Percentiles rank a stretch among this genome's conserved stretches.
phyloP scores from a whole-genome alignment of 305 asterid species.

The Solanum aculeatissimum region DNA sequence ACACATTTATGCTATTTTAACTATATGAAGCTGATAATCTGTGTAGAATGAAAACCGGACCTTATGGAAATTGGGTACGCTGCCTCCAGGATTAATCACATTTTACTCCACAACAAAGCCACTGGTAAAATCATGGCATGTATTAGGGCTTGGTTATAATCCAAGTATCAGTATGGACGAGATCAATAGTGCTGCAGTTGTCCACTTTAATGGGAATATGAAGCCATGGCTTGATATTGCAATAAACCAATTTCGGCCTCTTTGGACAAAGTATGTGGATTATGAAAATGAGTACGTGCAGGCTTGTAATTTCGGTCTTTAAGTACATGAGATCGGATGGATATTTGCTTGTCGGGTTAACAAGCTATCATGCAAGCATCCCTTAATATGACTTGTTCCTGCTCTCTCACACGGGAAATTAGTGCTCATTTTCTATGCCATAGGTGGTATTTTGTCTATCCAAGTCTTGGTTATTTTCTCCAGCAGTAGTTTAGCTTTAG shows the following conservation, averaged over 20 bases:
- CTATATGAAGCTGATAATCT: background rate
- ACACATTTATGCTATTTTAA: background rate
- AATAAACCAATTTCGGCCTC: slow-evolving; percentile 26
- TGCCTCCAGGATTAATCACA: slow-evolving; percentile 42
- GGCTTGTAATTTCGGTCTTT: slow-evolving; percentile 23
- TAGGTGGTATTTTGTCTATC: background rate
- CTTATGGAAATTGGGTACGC: slow-evolving; percentile 38
- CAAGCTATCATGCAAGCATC: background rate
- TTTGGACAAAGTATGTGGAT: slow-evolving; percentile 43
- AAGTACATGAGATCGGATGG: background rate
- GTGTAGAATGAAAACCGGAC: slow-evolving; percentile 33
- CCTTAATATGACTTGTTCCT: background rate
- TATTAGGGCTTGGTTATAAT: slow-evolving; percentile 40
- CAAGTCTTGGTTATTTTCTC: background rate
- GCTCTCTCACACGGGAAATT: slow-evolving; percentile 1
- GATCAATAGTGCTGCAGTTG: slow-evolving; percentile 37
- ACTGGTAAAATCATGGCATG: slow-evolving; percentile 40
- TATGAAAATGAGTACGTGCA: slow-evolving; percentile 23
- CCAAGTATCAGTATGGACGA: slow-evolving; percentile 35
- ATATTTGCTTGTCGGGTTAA: background rate
- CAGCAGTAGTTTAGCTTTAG: background rate
- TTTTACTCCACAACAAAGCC: slow-evolving; percentile 41
- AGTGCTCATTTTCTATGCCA: background rate
- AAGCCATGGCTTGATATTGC: slow-evolving; percentile 49
- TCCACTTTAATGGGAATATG: slow-evolving; percentile 37